These are phyloP conservation scores for Ajuga chamaepitys DNA, from an alignment of 257 asterid species.

Conservation along the genomic window DNA sequence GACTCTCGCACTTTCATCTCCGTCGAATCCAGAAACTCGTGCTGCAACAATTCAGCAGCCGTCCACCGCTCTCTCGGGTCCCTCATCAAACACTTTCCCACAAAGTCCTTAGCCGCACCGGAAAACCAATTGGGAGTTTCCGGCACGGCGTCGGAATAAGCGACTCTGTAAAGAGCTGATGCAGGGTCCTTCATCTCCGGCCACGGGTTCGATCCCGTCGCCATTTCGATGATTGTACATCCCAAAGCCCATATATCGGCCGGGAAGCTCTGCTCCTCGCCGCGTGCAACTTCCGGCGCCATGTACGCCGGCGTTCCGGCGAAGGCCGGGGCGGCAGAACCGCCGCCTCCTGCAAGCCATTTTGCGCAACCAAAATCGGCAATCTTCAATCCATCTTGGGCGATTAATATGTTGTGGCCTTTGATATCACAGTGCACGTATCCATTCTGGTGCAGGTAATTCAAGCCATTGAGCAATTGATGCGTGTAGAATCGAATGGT, in stretches of 20 bases:
- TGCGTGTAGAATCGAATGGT: constrained; percentile 26
- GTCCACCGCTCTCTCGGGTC: constrained; percentile 53
- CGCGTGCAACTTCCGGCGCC: constrained; percentile 92
- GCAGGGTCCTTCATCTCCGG: constrained; percentile 61
- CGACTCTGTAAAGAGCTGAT: constrained; percentile 61
- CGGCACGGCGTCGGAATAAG: constrained; percentile 46
- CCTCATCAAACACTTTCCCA: constrained; percentile 50
- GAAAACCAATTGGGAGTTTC: constrained; percentile 57
- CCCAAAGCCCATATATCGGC: constrained; percentile 91
- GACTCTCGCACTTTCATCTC: neutral
- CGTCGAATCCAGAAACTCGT: constrained; percentile 38
- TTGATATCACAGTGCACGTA: constrained; percentile 74
- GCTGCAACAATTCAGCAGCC: constrained; percentile 52
- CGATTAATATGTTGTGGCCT: constrained; percentile 51
- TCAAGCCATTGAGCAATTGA: constrained; percentile 48
- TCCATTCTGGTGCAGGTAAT: constrained; percentile 48
- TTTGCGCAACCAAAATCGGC: constrained; percentile 76
- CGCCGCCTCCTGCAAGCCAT: no score
- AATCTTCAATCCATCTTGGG: constrained; percentile 41
- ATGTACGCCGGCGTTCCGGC: constrained; percentile 85
- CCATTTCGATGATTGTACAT: constrained; percentile 80
- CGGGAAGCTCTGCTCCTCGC: constrained; percentile 65
- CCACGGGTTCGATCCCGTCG: constrained; percentile 84
- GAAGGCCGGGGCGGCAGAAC: constrained; percentile 2
- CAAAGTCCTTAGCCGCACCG: constrained; percentile 32